A percentile compares a stretch with the other conserved stretches of the same genome.
Conservation (phyloP, 805 yeast genomes). For the Hanseniaspora lindneri region DNA sequence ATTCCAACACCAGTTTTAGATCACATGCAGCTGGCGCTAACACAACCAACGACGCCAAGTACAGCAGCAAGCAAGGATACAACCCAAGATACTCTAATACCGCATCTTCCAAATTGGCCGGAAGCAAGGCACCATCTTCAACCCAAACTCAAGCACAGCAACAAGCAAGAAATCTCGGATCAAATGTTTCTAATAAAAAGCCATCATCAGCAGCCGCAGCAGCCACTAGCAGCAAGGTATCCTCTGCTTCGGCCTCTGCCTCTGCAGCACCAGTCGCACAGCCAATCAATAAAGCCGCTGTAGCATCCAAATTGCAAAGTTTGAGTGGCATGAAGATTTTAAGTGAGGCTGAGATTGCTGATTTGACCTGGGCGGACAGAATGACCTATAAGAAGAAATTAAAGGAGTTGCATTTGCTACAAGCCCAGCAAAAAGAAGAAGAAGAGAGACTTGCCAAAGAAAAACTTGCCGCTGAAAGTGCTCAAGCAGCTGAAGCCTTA, state of each 20-base stretch:
- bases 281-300: slow-evolving; percentile 16
- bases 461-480: slow-evolving; percentile 14
- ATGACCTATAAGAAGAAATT: slow-evolving; percentile 22
- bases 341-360: slow-evolving; percentile 11
- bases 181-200: slow-evolving; percentile 20
- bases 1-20: slow-evolving; percentile 3
- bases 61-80: slow-evolving; percentile 17
- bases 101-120: slow-evolving; percentile 12
- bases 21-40: slow-evolving; percentile 21
- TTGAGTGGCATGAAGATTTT: slow-evolving; percentile 13
- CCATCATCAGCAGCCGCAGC: no score
- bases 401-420: slow-evolving; percentile 4
- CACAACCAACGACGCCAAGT: slow-evolving; percentile 19
- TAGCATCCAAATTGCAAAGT: slow-evolving; percentile 15
- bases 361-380: slow-evolving; percentile 55
- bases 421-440: slow-evolving; percentile 15
- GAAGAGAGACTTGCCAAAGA: slow-evolving; percentile 11
- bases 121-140: slow-evolving; percentile 10
- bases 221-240: slow-evolving; percentile 23
- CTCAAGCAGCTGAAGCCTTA: slow-evolving; percentile 1
- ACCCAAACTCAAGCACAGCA: slow-evolving; percentile 21
- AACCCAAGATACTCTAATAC: slow-evolving; percentile 15
- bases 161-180: slow-evolving; percentile 19
- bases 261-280: slow-evolving; percentile 23
- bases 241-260: slow-evolving; percentile 23